Evolutionary conservation across 345 rosid species (phyloP).

Genomic region (Barbarea vulgaris): DNA sequence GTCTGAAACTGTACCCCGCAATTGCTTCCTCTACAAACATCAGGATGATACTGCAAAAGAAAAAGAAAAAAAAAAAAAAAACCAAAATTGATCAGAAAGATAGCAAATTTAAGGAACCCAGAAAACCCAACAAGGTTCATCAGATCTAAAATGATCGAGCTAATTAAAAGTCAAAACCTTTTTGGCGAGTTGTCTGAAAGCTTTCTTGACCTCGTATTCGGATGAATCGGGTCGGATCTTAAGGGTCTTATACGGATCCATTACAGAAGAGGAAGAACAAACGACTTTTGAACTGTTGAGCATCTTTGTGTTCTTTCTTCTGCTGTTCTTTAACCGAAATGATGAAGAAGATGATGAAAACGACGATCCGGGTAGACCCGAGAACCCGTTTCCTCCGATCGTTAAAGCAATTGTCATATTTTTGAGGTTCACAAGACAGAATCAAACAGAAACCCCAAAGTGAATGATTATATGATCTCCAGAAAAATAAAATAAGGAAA

Average conservation of each 20-base stretch:
- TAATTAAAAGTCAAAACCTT: constrained; percentile 49
- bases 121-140: not conserved
- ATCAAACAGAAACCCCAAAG: not conserved
- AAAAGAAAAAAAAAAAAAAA: not conserved
- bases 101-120: not conserved
- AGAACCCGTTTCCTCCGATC: constrained; percentile 55
- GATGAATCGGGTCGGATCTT: constrained; percentile 75
- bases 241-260: constrained; percentile 74
- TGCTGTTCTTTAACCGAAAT: constrained; percentile 43
- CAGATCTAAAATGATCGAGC: constrained; percentile 21
- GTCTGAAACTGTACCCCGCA: constrained; percentile 73
- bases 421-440: not conserved
- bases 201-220: constrained; percentile 85
- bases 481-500: not conserved
- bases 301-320: constrained; percentile 46
- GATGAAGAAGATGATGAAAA: constrained; percentile 50
- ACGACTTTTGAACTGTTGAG: constrained; percentile 40
- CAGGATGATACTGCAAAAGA: constrained; percentile 85
- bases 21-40: constrained; percentile 89
- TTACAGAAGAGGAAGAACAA: constrained; percentile 51
- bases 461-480: not conserved
- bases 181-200: constrained; percentile 80
- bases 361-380: constrained; percentile 40
- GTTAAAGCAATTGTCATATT: constrained; percentile 42
- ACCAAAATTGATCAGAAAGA: not conserved